Conservation (phyloP, 805 yeast genomes). For the Ogataea trehaloabstinens region DNA sequence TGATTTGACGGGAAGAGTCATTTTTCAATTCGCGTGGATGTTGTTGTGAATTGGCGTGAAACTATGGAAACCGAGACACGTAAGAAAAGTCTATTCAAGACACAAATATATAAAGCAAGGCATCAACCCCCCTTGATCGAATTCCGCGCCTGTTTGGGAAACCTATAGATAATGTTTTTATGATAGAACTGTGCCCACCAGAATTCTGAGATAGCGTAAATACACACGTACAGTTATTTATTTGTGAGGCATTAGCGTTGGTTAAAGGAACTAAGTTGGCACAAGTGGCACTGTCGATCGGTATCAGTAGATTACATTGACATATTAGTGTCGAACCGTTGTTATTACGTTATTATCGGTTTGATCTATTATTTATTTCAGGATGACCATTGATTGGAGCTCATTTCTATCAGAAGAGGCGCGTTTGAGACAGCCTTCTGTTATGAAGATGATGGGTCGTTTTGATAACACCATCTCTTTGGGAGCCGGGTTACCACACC, state of each 20-base stretch:
- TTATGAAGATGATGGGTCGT: constrained; percentile 25
- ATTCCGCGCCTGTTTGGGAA: too few species aligned
- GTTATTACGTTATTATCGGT: background rate
- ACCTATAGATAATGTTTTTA: too few species aligned
- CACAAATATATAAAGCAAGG: background rate
- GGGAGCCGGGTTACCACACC: constrained; percentile 58
- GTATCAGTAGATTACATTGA: background rate
- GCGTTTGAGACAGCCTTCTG: constrained; percentile 25
- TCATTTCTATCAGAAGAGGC: constrained; percentile 28
- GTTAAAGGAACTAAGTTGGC: background rate
- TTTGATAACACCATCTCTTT: constrained; percentile 41
- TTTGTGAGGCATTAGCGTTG: too few species aligned
- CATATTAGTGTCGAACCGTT: background rate
- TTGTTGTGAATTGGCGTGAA: too few species aligned
- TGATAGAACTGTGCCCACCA: constrained; percentile 1
- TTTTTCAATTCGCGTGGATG: too few species aligned
- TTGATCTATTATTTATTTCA: too few species aligned
- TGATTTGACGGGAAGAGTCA: background rate
- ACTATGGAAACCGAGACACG: too few species aligned
- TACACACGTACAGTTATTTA: background rate
- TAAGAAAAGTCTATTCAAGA: background rate
- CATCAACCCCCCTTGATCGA: too few species aligned
- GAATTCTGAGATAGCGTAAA: background rate
- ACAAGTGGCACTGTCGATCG: background rate
- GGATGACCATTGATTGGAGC: constrained; percentile 28